Evolutionary conservation across 208 protist genomes (phyloP).

Genomic region (Lotmaria passim): DNA sequence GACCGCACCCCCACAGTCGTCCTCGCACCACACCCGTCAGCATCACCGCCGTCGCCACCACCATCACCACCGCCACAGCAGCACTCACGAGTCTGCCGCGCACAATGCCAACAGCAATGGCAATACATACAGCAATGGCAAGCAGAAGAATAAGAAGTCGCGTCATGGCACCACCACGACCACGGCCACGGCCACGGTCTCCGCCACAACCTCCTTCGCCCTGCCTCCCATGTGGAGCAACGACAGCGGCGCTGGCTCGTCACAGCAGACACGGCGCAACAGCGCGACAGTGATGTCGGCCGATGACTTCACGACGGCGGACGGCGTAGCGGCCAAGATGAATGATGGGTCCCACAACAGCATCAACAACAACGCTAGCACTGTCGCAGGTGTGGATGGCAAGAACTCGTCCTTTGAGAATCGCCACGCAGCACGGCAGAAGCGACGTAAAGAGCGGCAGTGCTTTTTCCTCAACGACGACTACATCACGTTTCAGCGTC

Average conservation of each 20-base stretch:
- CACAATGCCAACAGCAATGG: background rate
- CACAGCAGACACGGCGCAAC: slow-evolving; percentile 14
- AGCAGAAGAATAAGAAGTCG: slow-evolving; percentile 6
- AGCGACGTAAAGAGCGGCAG: slow-evolving; percentile 12
- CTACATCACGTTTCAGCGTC: slow-evolving; percentile 54
- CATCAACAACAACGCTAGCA: background rate
- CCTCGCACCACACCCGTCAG: background rate
- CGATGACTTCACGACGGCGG: background rate
- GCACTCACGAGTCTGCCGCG: background rate
- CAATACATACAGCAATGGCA: background rate
- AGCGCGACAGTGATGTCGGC: slow-evolving; percentile 10
- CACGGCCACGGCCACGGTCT: background rate
- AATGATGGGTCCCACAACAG: background rate
- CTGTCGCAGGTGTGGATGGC: background rate
- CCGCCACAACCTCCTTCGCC: slow-evolving; percentile 20
- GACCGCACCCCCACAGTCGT: background rate
- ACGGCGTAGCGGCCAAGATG: background rate
- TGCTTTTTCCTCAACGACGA: slow-evolving; percentile 52
- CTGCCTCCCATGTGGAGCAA: slow-evolving; percentile 16
- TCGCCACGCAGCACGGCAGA: background rate
- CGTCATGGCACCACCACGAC: slow-evolving; percentile 1
- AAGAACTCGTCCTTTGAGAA: slow-evolving; percentile 17
- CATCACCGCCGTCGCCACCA: slow-evolving; percentile 5
- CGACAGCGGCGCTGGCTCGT: slow-evolving; percentile 7
- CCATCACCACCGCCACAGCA: background rate